A percentile compares a stretch with the other conserved stretches of the same genome.
Conservation (phyloP, 2,329 filamentous ascomycete species). For the Teratosphaeria nubilosa region DNA sequence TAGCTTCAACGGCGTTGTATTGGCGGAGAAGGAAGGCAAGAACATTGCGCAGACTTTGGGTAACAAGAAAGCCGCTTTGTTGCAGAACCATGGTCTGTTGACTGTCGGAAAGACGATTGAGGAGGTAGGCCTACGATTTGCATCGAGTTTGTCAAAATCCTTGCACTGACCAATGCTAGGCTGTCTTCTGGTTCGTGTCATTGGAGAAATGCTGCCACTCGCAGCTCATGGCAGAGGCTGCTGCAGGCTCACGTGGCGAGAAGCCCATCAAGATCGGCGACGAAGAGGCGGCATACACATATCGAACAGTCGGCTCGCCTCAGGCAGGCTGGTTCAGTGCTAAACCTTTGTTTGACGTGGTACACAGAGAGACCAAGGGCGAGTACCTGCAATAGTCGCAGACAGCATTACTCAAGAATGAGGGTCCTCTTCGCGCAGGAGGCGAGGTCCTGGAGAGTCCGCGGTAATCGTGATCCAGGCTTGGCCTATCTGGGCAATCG, state of each 20-base stretch:
- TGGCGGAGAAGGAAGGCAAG: conserved; percentile 35
- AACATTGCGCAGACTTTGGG: conserved; percentile 33
- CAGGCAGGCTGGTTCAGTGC: conserved; percentile 60
- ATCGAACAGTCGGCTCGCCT: conserved; percentile 52
- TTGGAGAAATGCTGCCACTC: conserved; percentile 33
- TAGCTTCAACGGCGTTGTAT: conserved; percentile 38
- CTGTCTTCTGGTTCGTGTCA: conserved; percentile 33
- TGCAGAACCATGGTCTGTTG: conserved; percentile 38
- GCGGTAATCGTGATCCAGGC: no score
- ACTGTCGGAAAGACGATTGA: conserved; percentile 34
- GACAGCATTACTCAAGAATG: no score
- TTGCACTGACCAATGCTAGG: conserved; percentile 9
- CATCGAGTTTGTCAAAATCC: no score
- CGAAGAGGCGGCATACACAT: conserved; percentile 58
- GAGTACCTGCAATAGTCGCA: conserved; percentile 38
- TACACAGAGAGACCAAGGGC: conserved; percentile 50
- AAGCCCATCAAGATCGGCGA: conserved; percentile 57
- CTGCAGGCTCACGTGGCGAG: conserved; percentile 51
- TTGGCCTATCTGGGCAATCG: no score
- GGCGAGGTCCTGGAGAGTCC: no score
- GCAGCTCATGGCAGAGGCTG: conserved; percentile 46
- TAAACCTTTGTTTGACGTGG: conserved; percentile 61
- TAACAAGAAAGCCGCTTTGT: conserved; percentile 31
- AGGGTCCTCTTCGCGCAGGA: no score
- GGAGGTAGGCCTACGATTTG: conserved; percentile 16